Base-by-base conservation (phyloP, 78 protist species). In the Monocercomonoides exilis region DNA sequence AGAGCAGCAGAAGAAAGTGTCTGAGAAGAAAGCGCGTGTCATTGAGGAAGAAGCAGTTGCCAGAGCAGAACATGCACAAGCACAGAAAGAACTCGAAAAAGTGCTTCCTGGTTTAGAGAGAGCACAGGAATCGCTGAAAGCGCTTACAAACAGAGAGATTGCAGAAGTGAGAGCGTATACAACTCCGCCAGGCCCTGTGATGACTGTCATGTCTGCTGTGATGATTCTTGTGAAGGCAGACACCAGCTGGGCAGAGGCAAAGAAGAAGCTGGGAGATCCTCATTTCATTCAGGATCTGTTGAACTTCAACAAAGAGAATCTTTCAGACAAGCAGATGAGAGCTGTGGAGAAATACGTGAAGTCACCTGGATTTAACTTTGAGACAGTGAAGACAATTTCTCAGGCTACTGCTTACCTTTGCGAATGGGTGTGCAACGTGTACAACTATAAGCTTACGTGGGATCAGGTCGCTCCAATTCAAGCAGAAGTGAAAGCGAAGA, bases 391-490 rank as follows among this genome's bases (percentile, higher is more conserved):
- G 1, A 46, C 43, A 44, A 91, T 91, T 46, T 94, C 96, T 3
- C 0, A 3, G 2, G 94, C 94, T 0, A 79, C 89, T 3, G 0
- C 0, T 35, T 64, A 85, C 3, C 88, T 94, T 32, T 89, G 93
- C 46, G 42, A 33, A 85, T 94, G 96, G 96, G 93, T 90, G 45
- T 33, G 81, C 33, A 92, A 93, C 34, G 89, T 92, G 88, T 86
- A 89, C 41, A 80, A 44, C 33, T 95, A 85, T 88, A 87, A 84
- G 0, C 44, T 41, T 35, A 88, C 88, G 45, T 54, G 44, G 84
- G 80, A 88, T 45, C 91, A 80, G 3, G 94, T 95, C 43, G 90
- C 86, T 11, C 97, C 97, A n/a, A 92, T 92, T 91, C 86, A 77
- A 32, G 89, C 41, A 46, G 86, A 80, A 33, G 81, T 93, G 70